Base-by-base conservation (phyloP, 1,139 yeast genomes). In the Meyerozyma athensensis region DNA sequence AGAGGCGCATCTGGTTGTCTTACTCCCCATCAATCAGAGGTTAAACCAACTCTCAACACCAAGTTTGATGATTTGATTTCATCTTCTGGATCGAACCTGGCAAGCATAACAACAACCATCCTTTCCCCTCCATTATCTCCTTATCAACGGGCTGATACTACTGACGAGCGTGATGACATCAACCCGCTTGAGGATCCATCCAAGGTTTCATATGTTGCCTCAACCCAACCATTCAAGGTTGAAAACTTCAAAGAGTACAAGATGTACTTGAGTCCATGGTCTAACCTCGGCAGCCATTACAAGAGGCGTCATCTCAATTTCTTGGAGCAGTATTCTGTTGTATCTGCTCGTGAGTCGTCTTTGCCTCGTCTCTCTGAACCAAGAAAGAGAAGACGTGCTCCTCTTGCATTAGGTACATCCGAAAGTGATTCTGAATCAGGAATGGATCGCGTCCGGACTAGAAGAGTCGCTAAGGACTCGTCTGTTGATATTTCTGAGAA, bases 121-220 rank as follows among this genome's bases (percentile, higher is more conserved):
- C 77, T 81, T 39, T 79, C 86, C 2, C 86, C 86, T 9, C 86
- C 86, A 30, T 61, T 79, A 43, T 79, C 85, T 2, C 86, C 86
- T 35, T 75, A 72, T 51, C 78, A 71, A 36, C 53, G 68, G 40
- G 45, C 40, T 21, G 13, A 37, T 39, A 46, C 34, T 37, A 38
- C 7, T 26, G 54, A 53, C 33, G 37, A 35, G 47, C 36, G 39
- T 28, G 43, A 39, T 23, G 44, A 46, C 28, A 36, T 23, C 7
- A 35, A 35, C 18, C 30, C 38, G 13, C 18, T 37, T 33, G 36
- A 43, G 40, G 32, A 39, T 4, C 28, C 36, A 40, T 39, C 49
- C 36, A 43, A 42, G 22, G 47, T 49, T 39, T 45, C 45, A 40
- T 58, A 38, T 53, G 52, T 51, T 38, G 51, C 47, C n/a, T 37